phyloP scores from a whole-genome alignment of 352 stramenopile species.

The Pelagophyceae sp. region DNA sequence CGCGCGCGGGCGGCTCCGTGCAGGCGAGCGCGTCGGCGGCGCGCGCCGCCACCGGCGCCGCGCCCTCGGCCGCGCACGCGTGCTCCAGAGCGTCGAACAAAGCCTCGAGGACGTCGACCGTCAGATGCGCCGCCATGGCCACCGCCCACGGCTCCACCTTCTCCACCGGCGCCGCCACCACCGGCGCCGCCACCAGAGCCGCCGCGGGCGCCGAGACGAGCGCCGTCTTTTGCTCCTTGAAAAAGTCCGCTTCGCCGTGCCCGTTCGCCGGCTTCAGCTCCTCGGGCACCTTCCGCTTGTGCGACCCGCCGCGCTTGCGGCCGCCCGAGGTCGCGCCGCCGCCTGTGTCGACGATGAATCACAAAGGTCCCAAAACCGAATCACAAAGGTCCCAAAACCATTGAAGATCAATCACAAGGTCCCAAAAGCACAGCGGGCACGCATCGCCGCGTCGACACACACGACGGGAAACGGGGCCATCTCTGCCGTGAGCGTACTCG shows the following conservation, averaged over 20 bases:
- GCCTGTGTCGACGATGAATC: background rate
- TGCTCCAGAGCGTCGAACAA: conserved; percentile 3
- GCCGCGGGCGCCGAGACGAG: conserved; percentile 46
- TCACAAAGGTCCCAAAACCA: too few relatives aligned
- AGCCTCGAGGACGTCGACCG: conserved; percentile 1
- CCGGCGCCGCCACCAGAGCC: conserved; percentile 62
- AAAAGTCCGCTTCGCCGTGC: conserved; percentile 3
- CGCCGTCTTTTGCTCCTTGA: background rate
- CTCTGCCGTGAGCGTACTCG: too few relatives aligned
- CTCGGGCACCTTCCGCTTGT: background rate
- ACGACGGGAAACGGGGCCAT: too few relatives aligned
- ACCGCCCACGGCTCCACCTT: conserved; percentile 7
- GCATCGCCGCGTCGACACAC: too few relatives aligned
- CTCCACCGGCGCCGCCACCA: conserved; percentile 45
- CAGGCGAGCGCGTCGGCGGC: conserved; percentile 25
- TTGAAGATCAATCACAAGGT: too few relatives aligned
- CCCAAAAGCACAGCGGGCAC: too few relatives aligned
- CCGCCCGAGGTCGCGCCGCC: background rate
- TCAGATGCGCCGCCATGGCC: background rate
- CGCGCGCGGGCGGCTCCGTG: conserved; percentile 30
- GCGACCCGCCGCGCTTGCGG: background rate
- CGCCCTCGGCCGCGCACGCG: background rate
- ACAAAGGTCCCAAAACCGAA: too few relatives aligned
- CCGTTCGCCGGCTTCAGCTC: conserved; percentile 48
- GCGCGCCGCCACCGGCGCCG: background rate